Conservation (phyloP, 768 basidiomycete species). For the Auricularia sp. region DNA sequence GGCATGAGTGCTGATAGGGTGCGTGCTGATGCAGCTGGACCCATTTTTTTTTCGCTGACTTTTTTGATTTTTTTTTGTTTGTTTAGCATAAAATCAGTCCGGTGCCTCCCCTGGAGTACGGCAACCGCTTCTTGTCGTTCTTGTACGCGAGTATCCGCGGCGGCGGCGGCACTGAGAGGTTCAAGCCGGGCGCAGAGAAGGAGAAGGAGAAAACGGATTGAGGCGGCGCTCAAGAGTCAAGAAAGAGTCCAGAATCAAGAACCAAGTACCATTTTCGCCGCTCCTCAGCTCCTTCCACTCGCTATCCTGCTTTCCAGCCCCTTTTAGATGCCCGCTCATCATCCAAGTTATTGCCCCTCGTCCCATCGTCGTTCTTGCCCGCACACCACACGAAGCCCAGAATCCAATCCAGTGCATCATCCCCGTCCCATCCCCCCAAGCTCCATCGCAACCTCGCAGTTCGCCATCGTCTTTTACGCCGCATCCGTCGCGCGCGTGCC, state of each 20-base stretch:
- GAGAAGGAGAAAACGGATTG: constrained; percentile 4
- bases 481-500: too few species aligned
- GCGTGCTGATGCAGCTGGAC: constrained; percentile 25
- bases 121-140: constrained; percentile 77
- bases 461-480: too few species aligned
- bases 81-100: constrained; percentile 88
- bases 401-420: too few species aligned
- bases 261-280: neutral
- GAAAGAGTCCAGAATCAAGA: neutral
- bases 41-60: neutral
- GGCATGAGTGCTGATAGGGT: constrained; percentile 80
- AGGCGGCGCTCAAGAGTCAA: neutral
- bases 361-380: too few species aligned
- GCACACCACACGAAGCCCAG: too few species aligned
- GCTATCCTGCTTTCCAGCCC: too few species aligned
- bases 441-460: too few species aligned
- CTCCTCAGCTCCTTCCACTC: neutral
- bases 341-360: too few species aligned
- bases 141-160: constrained; percentile 81
- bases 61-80: constrained; percentile 10
- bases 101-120: constrained; percentile 80
- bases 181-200: constrained; percentile 27
- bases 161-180: constrained; percentile 52
- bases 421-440: too few species aligned
- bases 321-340: too few species aligned